phyloP scores from a whole-genome alignment of 768 basidiomycete genomes.

The Clavaria fumosa region DNA sequence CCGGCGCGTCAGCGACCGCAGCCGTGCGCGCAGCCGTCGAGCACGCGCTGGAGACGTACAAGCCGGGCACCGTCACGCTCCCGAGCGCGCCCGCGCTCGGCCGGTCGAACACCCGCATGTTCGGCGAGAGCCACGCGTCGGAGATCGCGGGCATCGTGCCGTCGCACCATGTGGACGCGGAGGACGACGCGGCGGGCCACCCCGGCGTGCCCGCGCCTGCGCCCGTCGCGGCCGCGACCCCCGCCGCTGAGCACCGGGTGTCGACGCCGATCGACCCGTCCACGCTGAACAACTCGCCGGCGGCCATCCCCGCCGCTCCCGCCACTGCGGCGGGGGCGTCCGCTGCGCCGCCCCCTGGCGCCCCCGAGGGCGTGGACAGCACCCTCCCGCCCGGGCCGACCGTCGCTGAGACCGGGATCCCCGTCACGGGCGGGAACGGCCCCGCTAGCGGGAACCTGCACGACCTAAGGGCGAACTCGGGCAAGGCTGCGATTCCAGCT shows the following conservation, averaged over 20 bases:
- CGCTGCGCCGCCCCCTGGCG: conserved; percentile 11
- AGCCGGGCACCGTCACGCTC: conserved; percentile 46
- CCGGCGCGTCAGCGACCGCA: conserved; percentile 46
- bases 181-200: conserved; percentile 14
- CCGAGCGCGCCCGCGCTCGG: conserved; percentile 39
- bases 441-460: conserved; percentile 49
- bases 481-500: conserved; percentile 16
- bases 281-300: conserved; percentile 25
- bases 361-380: conserved; percentile 17
- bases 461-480: conserved; percentile 29
- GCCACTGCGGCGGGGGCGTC: conserved; percentile 9
- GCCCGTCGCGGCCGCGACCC: conserved; percentile 18
- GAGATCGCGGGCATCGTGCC: conserved; percentile 48
- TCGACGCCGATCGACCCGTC: conserved; percentile 21
- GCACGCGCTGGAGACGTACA: conserved; percentile 64
- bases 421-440: conserved; percentile 46
- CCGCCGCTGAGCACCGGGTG: conserved; percentile 12
- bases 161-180: too few relatives aligned
- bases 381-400: conserved; percentile 34
- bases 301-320: conserved; percentile 18
- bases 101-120: conserved; percentile 64
- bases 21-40: conserved; percentile 62
- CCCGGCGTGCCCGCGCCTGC: conserved; percentile 29
- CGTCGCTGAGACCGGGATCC: conserved; percentile 65
- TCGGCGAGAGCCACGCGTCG: conserved; percentile 68